phyloP scores from a whole-genome alignment of 2,329 filamentous ascomycete genomes.

The Aaosphaeria arxii region DNA sequence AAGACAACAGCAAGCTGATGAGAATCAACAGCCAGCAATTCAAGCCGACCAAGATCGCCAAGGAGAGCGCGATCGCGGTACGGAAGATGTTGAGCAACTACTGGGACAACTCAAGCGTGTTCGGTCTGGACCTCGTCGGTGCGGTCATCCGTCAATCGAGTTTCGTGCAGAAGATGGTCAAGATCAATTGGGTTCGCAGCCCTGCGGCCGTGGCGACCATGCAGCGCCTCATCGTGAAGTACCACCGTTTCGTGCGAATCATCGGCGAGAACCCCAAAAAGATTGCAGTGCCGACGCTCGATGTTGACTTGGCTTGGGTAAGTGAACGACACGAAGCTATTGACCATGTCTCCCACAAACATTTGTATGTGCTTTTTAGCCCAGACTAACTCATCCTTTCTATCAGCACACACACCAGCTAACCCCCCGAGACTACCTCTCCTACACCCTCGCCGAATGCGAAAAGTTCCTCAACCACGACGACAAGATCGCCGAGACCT shows the following conservation, averaged over 20 bases:
- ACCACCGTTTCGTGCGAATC: constrained; percentile 61
- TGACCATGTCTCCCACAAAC: background rate
- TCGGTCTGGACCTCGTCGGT: constrained; percentile 63
- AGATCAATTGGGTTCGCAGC: constrained; percentile 75
- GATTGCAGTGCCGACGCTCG: constrained; percentile 66
- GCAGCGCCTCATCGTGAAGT: constrained; percentile 62
- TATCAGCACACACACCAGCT: constrained; percentile 71
- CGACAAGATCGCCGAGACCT: constrained; percentile 73
- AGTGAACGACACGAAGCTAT: constrained; percentile 1
- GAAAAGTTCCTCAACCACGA: constrained; percentile 73
- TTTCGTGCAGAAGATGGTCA: constrained; percentile 70
- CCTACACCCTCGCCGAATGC: constrained; percentile 50
- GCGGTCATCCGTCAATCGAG: constrained; percentile 64
- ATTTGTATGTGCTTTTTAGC: too few species aligned
- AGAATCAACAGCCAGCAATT: constrained; percentile 33
- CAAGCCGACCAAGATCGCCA: constrained; percentile 5
- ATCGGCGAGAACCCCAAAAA: constrained; percentile 49
- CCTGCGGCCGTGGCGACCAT: constrained; percentile 64
- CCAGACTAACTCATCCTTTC: too few species aligned
- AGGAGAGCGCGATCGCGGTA: constrained; percentile 40
- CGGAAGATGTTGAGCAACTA: constrained; percentile 70
- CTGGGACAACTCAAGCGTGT: constrained; percentile 64
- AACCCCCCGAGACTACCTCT: constrained; percentile 60
- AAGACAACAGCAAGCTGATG: constrained; percentile 19
- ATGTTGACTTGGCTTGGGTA: constrained; percentile 69